phyloP scores from a whole-genome alignment of 345 rosid species.

The Angophora floribunda region DNA sequence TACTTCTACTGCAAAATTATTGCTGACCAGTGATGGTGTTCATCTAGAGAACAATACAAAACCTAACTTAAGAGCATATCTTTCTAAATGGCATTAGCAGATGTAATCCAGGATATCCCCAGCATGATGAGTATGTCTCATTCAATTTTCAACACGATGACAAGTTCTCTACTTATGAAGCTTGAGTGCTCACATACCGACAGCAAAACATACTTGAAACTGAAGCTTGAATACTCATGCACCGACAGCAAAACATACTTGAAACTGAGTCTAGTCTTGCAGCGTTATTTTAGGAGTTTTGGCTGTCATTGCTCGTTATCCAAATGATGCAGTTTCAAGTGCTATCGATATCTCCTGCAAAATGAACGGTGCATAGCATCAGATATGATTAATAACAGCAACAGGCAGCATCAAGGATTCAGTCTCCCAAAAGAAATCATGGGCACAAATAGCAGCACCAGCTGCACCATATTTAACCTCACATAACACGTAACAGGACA shows the following conservation, averaged over 20 bases:
- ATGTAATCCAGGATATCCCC: neutral
- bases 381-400: neutral
- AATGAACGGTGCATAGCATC: neutral
- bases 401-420: neutral
- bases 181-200: neutral
- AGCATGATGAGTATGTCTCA: neutral
- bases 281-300: neutral
- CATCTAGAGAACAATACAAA: neutral
- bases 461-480: neutral
- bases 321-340: constrained; percentile 14
- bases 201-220: no score
- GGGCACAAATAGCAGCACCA: neutral
- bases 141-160: neutral
- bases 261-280: neutral
- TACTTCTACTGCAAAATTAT: neutral
- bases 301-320: neutral
- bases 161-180: neutral
- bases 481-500: no score
- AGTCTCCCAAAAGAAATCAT: neutral
- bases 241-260: neutral
- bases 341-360: constrained; percentile 30
- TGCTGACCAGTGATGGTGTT: neutral
- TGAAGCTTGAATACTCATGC: neutral
- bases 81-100: neutral
- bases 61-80: neutral